Evolutionary conservation across 495 filamentous ascomycete species (phyloP), one percentile per base, ranked within the genome.

Genomic region (Trypethelium eluteriae): DNA sequence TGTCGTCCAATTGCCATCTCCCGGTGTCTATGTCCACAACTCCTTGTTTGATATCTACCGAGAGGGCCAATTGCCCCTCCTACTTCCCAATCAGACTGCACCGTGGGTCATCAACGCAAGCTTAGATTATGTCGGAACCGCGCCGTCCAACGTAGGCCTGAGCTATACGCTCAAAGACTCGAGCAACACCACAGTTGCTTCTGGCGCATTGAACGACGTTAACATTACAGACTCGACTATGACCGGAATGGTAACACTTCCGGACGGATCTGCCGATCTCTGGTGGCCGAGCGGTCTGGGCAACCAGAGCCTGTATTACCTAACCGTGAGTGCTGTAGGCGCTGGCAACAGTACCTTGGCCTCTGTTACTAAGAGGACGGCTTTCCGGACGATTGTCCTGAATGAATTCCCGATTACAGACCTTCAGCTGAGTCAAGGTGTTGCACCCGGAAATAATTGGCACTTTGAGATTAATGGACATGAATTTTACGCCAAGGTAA

Each of bases 91-190:
- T 67, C 86, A 88, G 71, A 78, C 67, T 56, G 76, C 82, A 50
- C 82, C 85, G 2, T 90, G 87, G 87, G 79, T 89, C 18, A 77
- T 89, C 7, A 89, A 89, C 71, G 86, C 86, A 0, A 89, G 87
- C 67, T 73, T 90, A 34, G 87, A 89, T 71, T 82, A 82, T 62
- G 50, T 89, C 3, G 85, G 85, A 2, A 74, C 64, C 16, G 72
- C 87, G 6, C 85, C 85, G 0, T 53, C 65, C 0, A 75, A 76
- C 3, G 76, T 82, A 2, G 78, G 71, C 0, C 74, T 89, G 75
- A 78, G 63, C 1, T 85, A 86, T 71, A 78, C 78, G n/a, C 79
- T 89, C 63, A 75, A 72, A 38, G 83, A 89, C 67, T 66, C 77
- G 11, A 77, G 76, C 0, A 81, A 82, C 7, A 69, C 73, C n/a